phyloP scores from a whole-genome alignment of 169 alveolate species.

The Cryptosporidium sp. region DNA sequence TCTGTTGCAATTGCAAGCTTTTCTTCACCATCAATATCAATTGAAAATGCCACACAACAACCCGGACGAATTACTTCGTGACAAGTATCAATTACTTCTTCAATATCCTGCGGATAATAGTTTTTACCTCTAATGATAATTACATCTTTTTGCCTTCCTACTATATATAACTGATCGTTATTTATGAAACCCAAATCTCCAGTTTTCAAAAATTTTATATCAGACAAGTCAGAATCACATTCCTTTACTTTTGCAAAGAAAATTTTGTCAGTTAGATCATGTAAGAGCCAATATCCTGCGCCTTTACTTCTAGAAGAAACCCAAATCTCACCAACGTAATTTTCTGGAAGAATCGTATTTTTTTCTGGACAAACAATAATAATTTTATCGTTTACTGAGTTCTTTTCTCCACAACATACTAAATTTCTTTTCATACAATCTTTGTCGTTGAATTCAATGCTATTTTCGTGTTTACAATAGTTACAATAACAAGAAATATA shows the following conservation, averaged over 20 bases:
- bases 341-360: constrained; percentile 71
- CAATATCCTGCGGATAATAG: constrained; percentile 81
- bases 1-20: constrained; percentile 78
- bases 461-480: background rate
- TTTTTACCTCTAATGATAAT: constrained; percentile 79
- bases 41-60: constrained; percentile 78
- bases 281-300: constrained; percentile 71
- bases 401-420: constrained; percentile 38
- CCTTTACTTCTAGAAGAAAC: constrained; percentile 77
- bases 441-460: background rate
- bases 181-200: constrained; percentile 80
- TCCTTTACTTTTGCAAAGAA: constrained; percentile 45
- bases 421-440: constrained; percentile 10
- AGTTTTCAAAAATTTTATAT: constrained; percentile 69
- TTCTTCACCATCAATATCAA: constrained; percentile 71
- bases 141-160: constrained; percentile 80
- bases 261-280: constrained; percentile 75
- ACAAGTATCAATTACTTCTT: constrained; percentile 72
- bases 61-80: constrained; percentile 76
- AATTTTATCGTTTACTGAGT: constrained; percentile 39
- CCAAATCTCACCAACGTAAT: constrained; percentile 80
- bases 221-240: background rate
- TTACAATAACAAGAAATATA: constrained; percentile 50
- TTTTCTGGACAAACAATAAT: constrained; percentile 73
- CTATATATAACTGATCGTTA: constrained; percentile 74